A percentile compares a stretch with the other conserved stretches of the same genome.
Evolutionary conservation across 257 asterid species (phyloP).

Genomic region (Striga asiatica): DNA sequence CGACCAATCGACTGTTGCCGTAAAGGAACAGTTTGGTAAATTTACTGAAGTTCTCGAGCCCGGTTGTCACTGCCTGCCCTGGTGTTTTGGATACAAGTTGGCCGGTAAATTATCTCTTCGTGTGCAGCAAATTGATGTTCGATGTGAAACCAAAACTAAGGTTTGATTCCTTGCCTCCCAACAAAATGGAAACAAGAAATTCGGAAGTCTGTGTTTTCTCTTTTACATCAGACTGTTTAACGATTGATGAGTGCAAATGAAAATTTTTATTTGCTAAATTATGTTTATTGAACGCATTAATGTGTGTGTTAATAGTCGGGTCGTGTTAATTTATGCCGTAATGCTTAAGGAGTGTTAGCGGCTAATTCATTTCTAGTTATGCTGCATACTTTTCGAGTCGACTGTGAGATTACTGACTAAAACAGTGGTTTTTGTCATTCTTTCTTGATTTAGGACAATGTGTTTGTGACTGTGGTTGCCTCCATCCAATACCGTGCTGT

Average conservation of each 20-base stretch:
- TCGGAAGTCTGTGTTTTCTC: too few species aligned
- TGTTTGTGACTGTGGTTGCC: slow-evolving; percentile 29
- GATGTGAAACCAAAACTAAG: slow-evolving; percentile 33
- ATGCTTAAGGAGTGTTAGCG: background rate
- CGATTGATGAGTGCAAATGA: background rate
- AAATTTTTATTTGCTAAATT: background rate
- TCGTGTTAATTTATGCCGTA: too few species aligned
- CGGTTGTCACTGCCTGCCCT: slow-evolving; percentile 28
- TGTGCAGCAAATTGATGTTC: slow-evolving; percentile 32
- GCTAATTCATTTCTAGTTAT: background rate
- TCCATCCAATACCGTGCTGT: slow-evolving; percentile 27
- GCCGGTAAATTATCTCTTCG: slow-evolving; percentile 26
- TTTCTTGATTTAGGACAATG: slow-evolving; percentile 28
- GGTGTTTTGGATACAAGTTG: slow-evolving; percentile 19
- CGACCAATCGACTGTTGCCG: slow-evolving; percentile 26
- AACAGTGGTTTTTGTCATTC: too few species aligned
- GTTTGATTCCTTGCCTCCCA: background rate
- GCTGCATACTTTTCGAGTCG: background rate
- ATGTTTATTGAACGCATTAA: background rate
- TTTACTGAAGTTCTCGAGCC: slow-evolving; percentile 22
- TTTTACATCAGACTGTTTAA: too few species aligned
- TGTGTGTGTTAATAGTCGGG: too few species aligned
- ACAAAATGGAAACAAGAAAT: too few species aligned
- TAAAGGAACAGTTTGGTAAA: slow-evolving; percentile 27
- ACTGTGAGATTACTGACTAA: too few species aligned